Base-by-base conservation (phyloP, 2,329 filamentous ascomycete genomes). In the Blumeriella jaapii region DNA sequence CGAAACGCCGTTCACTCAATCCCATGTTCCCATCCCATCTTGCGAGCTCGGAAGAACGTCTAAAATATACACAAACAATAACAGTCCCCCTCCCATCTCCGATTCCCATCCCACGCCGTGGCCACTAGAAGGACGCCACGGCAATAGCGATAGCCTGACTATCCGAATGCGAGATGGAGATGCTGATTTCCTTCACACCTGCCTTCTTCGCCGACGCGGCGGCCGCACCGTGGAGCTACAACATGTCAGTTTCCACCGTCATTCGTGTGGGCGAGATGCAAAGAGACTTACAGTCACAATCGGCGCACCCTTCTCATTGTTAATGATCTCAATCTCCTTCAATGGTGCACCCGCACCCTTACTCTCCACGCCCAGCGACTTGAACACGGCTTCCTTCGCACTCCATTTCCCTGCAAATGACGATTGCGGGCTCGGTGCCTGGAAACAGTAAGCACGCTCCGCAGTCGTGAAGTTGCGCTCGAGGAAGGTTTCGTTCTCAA, bases 331-430 rank as follows among this genome's bases (percentile, higher is more conserved):
- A 64, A 98, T 98, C 26, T 96, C 87, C 67, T 80, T 91, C 61
- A 98, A 61, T 11, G 85, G 70, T 40, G 91, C 89, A 46, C 93
- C 91, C 7, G 82, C 87, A 42, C 91, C 91, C 62, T 82, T 78
- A 61, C 87, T 81, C 50, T 71, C 64, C 9, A 96, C 87, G 48
- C 87, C 86, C 10, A 98, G 69, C 23, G 84, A 86, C 74, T 98
- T 98, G 71, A 98, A 98, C 1, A 98, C 87, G 17, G 91, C 91
- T 64, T 98, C 91, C 67, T 98, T 98, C 22, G 91, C 91, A 53
- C 81, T 89, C 91, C 91, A 98, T 49, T 86, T 78, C 31, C 91
- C 91, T 4, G 89, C 85, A 61, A 95, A 98, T 33, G 85, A 93
- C 47, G 87, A 83, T 56, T 85, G 84, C 1, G 86, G 82, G 55